Base-by-base conservation (phyloP, 2,329 filamentous ascomycete species). In the Bipolaris sorokiniana region DNA sequence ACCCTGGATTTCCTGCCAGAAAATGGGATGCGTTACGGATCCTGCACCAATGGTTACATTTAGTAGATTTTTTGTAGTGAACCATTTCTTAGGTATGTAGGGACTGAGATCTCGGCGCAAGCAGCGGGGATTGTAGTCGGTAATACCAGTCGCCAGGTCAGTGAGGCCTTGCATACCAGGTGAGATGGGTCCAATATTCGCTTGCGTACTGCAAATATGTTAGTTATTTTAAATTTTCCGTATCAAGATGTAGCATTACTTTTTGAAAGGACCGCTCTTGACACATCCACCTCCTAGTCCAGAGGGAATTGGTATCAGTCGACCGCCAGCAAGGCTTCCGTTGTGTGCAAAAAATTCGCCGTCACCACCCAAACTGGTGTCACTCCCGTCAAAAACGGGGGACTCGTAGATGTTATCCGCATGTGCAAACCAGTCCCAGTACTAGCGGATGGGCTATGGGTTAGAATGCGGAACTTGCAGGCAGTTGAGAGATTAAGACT, bases 1-100 rank as follows among this genome's bases (percentile, higher is more conserved):
- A n/a, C 52, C 52, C 18, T 22, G 46, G 33, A 54, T 54, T n/a
- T 54, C 52, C 31, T 33, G 26, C 52, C 52, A 50, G 46, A 54
- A 50, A 20, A 36, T 38, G 18, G 36, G 37, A 10, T 54, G 52
- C 11, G 52, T 50, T 23, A 16, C 28, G 10, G 38, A 50, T 15
- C 26, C 46, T 7, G 28, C 4, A 1, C 37, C 52, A 15, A 54
- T 50, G 3, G 46, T 54, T 9, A 54, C 38, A 22, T 54, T 54
- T 16, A 54, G 47, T 9, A 54, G 13, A 20, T 54, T 54, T 0
- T 38, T 22, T 10, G 46, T 54, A 22, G 46, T 50, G 31, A 54
- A 50, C 52, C 46, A 54, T 16, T 50, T 50, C n/a, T 44, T 28
- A 7, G 46, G 46, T 31, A 50, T 50, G 28, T 54, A 54, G 7